A percentile compares a stretch with the other conserved stretches of the same genome.
phyloP scores from a whole-genome alignment of 345 rosid genomes.

The Iberis pinnata region DNA sequence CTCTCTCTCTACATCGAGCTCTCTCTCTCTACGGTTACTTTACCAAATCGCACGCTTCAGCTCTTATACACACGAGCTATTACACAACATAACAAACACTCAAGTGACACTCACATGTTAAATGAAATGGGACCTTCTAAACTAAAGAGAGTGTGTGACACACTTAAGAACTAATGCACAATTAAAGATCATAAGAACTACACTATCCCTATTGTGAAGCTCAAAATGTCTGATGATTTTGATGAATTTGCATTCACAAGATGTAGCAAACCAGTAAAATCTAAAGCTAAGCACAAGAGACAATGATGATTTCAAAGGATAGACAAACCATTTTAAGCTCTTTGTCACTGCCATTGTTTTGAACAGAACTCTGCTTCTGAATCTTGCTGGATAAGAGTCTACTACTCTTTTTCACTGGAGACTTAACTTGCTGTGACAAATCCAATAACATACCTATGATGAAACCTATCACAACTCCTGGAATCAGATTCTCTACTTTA shows the following conservation, averaged over 20 bases:
- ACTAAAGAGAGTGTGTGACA: too few relatives aligned
- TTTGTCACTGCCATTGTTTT: conserved; percentile 38
- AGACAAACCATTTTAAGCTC: conserved; percentile 74
- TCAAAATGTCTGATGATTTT: too few relatives aligned
- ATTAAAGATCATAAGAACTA: not conserved
- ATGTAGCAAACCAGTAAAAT: conserved; percentile 3
- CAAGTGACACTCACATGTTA: too few relatives aligned
- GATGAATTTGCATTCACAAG: too few relatives aligned
- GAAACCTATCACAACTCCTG: conserved; percentile 80
- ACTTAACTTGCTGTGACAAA: conserved; percentile 45
- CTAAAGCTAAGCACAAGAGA: not conserved
- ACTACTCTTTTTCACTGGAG: conserved; percentile 44
- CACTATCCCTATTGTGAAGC: not conserved
- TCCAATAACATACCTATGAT: conserved; percentile 71
- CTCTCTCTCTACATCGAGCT: too few relatives aligned
- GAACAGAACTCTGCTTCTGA: conserved; percentile 34
- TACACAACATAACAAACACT: too few relatives aligned
- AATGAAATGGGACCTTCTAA: too few relatives aligned
- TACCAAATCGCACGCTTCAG: too few relatives aligned
- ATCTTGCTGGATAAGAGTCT: conserved; percentile 50
- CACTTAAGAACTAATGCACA: too few relatives aligned
- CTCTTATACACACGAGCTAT: too few relatives aligned
- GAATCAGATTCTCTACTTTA: conserved; percentile 66
- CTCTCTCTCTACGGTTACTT: too few relatives aligned
- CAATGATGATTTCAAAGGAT: not conserved